Evolutionary conservation across 2,329 filamentous ascomycete species (phyloP), one percentile per base, ranked within the genome.

Genomic region (Colletotrichum incanum): DNA sequence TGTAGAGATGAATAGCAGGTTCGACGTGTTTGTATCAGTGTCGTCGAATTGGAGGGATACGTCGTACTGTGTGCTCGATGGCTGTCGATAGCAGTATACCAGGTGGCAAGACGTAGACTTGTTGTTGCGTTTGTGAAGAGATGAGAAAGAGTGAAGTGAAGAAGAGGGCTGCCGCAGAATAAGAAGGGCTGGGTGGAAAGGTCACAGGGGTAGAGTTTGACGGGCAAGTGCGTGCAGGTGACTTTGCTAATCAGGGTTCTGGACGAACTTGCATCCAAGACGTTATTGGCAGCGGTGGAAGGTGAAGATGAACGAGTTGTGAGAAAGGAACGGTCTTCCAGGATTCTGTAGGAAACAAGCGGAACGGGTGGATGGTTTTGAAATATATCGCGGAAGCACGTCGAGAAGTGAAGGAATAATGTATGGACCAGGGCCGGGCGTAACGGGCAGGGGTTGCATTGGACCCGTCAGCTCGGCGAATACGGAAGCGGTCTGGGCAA

Each of bases 401-500:
- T 64, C 65, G 56, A 63, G 52, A 60, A 54, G 50, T 59, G 47
- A 60, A 65, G 68, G 68, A 73, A 72, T 49, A 63, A 64, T 63
- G 67, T 71, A 71, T 63, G 67, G 71, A 63, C 45, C 62, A 73
- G 67, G 67, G 50, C 62, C 62, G 63, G 59, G 71, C 58, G 47
- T 41, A 43, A 47, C 39, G 71, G 37, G 58, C 68, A 71, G 43
- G 71, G 58, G 71, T 72, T 73, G 67, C 67, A 63, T 72, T 41
- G 63, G 58, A 56, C 58, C 71, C 68, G 68, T 71, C 60, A 71
- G 67, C 63, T 73, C 67, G 68, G 71, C 69, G 69, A 67, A 72
- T 64, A 73, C 71, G 63, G 67, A 67, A 67, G 63, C 69, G 71
- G 71, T 71, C 71, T 67, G 71, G 67, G 71, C 71, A 72, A 72